A percentile compares a stretch with the other conserved stretches of the same genome.
Evolutionary conservation across 179 eudicot genomes (phyloP).

Genomic region (Nepenthes alata): DNA sequence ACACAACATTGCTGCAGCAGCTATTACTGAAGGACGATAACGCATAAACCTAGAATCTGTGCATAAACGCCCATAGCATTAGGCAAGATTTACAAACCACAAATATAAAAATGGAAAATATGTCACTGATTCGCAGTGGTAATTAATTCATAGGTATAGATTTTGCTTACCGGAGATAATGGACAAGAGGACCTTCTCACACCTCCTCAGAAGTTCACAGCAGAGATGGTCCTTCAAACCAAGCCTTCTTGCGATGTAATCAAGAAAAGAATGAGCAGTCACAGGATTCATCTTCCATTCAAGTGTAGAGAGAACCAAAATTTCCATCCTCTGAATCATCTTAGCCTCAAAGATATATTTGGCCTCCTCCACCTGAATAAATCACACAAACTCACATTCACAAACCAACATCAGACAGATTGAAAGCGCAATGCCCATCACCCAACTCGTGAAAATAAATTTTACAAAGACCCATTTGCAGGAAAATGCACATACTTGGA

Average conservation of each 20-base stretch:
- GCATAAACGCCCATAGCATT: not conserved
- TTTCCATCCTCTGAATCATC: slow-evolving; percentile 12
- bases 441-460: not conserved
- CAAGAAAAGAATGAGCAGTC: slow-evolving; percentile 12
- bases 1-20: slow-evolving; percentile 28
- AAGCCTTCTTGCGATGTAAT: slow-evolving; percentile 14
- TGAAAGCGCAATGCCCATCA: not conserved
- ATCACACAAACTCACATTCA: slow-evolving; percentile 1
- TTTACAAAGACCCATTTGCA: not conserved
- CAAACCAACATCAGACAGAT: not conserved
- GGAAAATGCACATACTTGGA: slow-evolving; percentile 15
- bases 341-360: slow-evolving; percentile 14
- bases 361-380: slow-evolving; percentile 13
- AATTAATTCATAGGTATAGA: no score
- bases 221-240: slow-evolving; percentile 12
- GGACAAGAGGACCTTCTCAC: slow-evolving; percentile 14
- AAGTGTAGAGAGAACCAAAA: slow-evolving; percentile 14
- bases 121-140: no score
- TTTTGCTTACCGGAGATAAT: slow-evolving; percentile 11
- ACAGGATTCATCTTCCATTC: slow-evolving; percentile 16
- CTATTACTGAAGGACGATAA: slow-evolving; percentile 27
- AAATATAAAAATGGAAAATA: not conserved
- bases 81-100: not conserved
- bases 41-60: slow-evolving; percentile 27
- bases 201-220: slow-evolving; percentile 12